Base-by-base conservation (phyloP, 2,329 filamentous ascomycete genomes). In the Didymella pinodella region DNA sequence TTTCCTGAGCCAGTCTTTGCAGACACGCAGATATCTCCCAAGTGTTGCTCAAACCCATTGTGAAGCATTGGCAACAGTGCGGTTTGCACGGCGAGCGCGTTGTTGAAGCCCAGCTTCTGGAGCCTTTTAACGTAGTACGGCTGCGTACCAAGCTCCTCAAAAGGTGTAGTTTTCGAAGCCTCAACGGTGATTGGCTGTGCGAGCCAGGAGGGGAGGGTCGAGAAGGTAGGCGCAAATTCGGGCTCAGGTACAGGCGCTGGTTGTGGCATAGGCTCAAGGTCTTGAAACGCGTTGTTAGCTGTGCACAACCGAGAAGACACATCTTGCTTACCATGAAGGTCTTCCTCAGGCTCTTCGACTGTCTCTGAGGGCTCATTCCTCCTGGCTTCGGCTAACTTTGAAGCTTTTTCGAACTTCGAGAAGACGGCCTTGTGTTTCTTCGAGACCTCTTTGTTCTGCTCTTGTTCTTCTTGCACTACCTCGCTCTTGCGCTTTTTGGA, bases 1-100 rank as follows among this genome's bases (percentile, higher is more conserved):
- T 99, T 99, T 56, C 95, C 95, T 0, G 95, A 98, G 8, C 95
- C 95, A 0, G 95, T 99, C 1, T 94, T 91, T 0, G 96, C 95
- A 7, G 93, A 95, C 2, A 99, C 89, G 44, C 96, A 89, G 4
- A 99, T 78, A 75, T 99, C 95, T 5, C 92, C 90, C 1, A 85
- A 79, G 34, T 87, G 84, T 34, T 85, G 80, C 55, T 84, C 81
- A 41, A 85, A 83, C 0, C 84, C 86, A 22, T 86, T 88, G 4
- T 96, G 81, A 5, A 99, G 83, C 40, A 96, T 82, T 0, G 94
- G 93, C 26, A 99, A 83, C 0, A 95, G 84, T 1, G 88, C 88
- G 5, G 91, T 87, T 76, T 96, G 92, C 0, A 96, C 87, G 0
- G 92, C 90, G 71, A 95, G 89, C 0, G 92, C 90, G 48, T 88